Base-by-base conservation (phyloP, 169 alveolate genomes). In the Eimeria tenella region DNA sequence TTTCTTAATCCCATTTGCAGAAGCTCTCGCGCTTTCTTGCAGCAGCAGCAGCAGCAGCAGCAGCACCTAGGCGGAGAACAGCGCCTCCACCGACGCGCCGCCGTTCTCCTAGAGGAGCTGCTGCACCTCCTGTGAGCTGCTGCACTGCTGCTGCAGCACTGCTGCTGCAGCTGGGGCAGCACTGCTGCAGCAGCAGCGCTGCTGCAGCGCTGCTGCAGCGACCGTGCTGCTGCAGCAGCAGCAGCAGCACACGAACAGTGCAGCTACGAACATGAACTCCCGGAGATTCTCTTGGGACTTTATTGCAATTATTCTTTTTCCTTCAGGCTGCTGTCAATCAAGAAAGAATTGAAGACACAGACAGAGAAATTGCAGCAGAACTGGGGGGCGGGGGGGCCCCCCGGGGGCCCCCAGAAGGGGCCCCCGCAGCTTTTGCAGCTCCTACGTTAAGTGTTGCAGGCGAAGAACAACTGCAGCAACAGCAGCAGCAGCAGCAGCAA, bases 281-380 rank as follows among this genome's bases (percentile, higher is more conserved):
- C 0, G 42, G 42, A 31, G 0, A 31, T 31, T 31, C 4, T 31
- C 42, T 31, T 2, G 42, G 2, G 42, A 31, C 42, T 31, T 31
- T 31, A 31, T 31, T 31, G 42, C 42, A 31, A 63, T 0, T 63
- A 17, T 13, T 13, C 31, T 13, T 71, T 4, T 75, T 49, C 21
- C 63, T 75, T 75, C 25, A 75, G 86, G 17, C 25, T 5, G 8
- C 19, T 4, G 21, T 21, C 0, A 75, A 75, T 17, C 13, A 31
- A 17, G 86, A 75, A 42, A 75, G 42, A 31, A 31, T 25, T 11
- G 58, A 6, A n/a, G 86, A 31, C 13, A 17, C 63, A 15, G 86
- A 75, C 62, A 19, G 86, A n/a, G 86, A 75, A 75, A 31, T 75
- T 13, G 65, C 63, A 31, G 86, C 86, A 50, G 86, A 75, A n/a